Evolutionary conservation across 768 basidiomycete genomes (phyloP).

Genomic region (Hortiboletus campestris): DNA sequence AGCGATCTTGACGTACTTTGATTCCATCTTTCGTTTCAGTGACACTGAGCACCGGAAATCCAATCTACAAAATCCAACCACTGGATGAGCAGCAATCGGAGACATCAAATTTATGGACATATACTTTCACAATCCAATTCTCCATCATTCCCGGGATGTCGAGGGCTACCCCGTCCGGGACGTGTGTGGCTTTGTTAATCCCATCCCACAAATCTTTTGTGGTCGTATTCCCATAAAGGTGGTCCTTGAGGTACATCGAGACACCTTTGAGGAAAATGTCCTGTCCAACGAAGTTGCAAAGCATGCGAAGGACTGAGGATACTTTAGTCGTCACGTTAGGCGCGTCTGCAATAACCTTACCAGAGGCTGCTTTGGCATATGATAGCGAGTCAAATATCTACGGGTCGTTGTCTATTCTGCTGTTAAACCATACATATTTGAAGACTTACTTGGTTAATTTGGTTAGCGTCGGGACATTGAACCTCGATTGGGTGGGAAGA

Average conservation of each 20-base stretch:
- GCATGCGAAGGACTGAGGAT: conserved; percentile 82
- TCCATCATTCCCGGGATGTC: conserved; percentile 83
- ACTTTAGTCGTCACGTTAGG: neutral
- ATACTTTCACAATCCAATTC: conserved; percentile 84
- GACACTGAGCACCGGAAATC: conserved; percentile 89
- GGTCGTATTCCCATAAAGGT: conserved; percentile 80
- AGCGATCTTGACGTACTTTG: conserved; percentile 84
- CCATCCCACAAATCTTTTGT: conserved; percentile 89
- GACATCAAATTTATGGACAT: neutral
- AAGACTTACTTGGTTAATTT: conserved; percentile 65
- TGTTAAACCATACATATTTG: neutral
- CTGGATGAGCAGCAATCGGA: neutral
- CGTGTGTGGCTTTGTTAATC: conserved; percentile 69
- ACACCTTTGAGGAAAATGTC: conserved; percentile 86
- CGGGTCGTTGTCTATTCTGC: neutral
- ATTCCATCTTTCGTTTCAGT: conserved; percentile 73
- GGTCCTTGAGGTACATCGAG: conserved; percentile 87
- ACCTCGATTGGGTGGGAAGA: conserved; percentile 95
- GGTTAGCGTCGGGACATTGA: conserved; percentile 80
- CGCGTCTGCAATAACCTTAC: conserved; percentile 34
- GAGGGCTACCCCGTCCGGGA: conserved; percentile 28
- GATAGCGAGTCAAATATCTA: conserved; percentile 89
- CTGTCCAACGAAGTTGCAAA: conserved; percentile 84
- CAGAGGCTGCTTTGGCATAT: conserved; percentile 81
- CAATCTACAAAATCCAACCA: conserved; percentile 42